Percentiles rank a stretch among this genome's conserved stretches.
Evolutionary conservation across 2,329 filamentous ascomycete species (phyloP).

Genomic region (Alternaria novae-zelandiae): DNA sequence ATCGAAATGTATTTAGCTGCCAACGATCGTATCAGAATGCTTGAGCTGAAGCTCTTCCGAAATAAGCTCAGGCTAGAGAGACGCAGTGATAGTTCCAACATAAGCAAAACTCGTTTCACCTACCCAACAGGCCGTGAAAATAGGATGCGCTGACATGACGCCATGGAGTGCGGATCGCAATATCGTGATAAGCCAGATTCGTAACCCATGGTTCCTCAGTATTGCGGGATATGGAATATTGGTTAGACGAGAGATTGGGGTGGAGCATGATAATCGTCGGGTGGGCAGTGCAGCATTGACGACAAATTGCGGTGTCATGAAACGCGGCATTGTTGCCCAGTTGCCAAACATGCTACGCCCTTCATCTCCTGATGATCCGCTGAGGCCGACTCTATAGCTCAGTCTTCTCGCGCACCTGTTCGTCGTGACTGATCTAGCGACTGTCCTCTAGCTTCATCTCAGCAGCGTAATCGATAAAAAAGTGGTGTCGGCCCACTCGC

Average conservation of each 20-base stretch:
- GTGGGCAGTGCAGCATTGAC: constrained; percentile 20
- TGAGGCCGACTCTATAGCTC: background rate
- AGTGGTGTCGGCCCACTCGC: constrained; percentile 21
- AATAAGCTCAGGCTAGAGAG: background rate
- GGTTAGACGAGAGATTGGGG: constrained; percentile 10
- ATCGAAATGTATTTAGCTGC: background rate
- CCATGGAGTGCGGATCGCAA: background rate
- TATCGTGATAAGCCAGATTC: background rate
- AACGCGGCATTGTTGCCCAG: constrained; percentile 24
- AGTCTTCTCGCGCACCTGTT: constrained; percentile 1
- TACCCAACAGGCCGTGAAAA: background rate
- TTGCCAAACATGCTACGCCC: constrained; percentile 15
- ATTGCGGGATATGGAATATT: background rate
- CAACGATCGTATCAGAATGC: background rate
- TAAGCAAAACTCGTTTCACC: constrained; percentile 1
- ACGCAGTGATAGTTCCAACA: background rate
- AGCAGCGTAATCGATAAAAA: constrained; percentile 29
- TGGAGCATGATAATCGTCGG: constrained; percentile 7
- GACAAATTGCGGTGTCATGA: constrained; percentile 33
- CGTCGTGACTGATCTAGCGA: background rate
- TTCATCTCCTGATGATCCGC: constrained; percentile 25
- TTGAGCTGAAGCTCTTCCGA: background rate
- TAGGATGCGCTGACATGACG: background rate
- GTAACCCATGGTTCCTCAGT: background rate
- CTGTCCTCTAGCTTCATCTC: constrained; percentile 5